These are phyloP conservation scores for Hansenula lynferdii DNA, from an alignment of 1,139 yeast species.

Conservation along the genomic window DNA sequence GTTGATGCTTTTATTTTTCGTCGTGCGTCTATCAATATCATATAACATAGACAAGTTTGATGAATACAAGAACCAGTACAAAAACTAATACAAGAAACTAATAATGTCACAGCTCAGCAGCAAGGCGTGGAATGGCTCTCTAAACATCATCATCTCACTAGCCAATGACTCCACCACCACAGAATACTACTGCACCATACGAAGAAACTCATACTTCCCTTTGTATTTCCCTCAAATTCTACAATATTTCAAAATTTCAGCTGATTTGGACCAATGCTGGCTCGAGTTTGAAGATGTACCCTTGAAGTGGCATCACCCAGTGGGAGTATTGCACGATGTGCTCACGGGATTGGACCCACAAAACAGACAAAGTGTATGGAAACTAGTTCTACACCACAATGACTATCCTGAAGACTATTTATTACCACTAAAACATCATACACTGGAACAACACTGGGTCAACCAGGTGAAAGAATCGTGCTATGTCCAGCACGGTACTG, in stretches of 20 bases:
- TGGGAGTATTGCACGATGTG: slow-evolving; percentile 65
- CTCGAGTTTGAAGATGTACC: slow-evolving; percentile 62
- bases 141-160: too few relatives aligned
- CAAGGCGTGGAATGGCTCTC: too few relatives aligned
- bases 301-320: slow-evolving; percentile 73
- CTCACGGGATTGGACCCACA: slow-evolving; percentile 34
- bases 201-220: slow-evolving; percentile 58
- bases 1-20: too few relatives aligned
- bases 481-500: slow-evolving; percentile 64
- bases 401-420: slow-evolving; percentile 49
- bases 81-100: too few relatives aligned
- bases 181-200: slow-evolving; percentile 21
- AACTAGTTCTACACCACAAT: slow-evolving; percentile 37
- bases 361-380: slow-evolving; percentile 39
- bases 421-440: slow-evolving; percentile 38
- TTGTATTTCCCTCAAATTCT: slow-evolving; percentile 37
- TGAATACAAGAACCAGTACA: too few relatives aligned
- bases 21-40: too few relatives aligned
- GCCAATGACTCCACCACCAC: too few relatives aligned
- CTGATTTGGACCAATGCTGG: too few relatives aligned
- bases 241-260: too few relatives aligned
- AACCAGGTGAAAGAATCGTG: slow-evolving; percentile 81
- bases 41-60: too few relatives aligned
- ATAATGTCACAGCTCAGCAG: too few relatives aligned
- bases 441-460: slow-evolving; percentile 52